phyloP scores from a whole-genome alignment of 148 eudicot genomes.

The Dysphania ambrosioides region DNA sequence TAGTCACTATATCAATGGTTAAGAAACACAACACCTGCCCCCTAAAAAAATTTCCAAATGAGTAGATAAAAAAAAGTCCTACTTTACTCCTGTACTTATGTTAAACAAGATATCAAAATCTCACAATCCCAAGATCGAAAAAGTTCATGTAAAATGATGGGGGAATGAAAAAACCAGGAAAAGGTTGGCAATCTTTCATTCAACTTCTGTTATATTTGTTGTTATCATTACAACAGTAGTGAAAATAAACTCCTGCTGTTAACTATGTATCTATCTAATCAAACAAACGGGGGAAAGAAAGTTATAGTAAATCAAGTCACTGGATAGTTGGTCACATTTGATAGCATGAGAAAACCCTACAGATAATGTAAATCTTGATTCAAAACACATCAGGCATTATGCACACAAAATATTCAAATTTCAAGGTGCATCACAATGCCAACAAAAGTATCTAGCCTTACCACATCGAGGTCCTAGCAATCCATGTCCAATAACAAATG shows the following conservation, averaged over 20 bases:
- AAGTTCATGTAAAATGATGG: not conserved
- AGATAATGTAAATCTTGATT: not conserved
- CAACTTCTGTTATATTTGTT: not conserved
- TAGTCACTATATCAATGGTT: not conserved
- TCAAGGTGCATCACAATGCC: not conserved
- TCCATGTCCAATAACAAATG: conserved; percentile 85
- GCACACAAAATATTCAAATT: not conserved
- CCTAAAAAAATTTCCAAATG: not conserved
- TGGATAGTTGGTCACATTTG: not conserved
- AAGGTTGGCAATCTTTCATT: not conserved
- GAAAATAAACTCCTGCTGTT: not conserved
- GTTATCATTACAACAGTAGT: not conserved
- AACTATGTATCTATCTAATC: not conserved
- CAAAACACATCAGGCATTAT: not conserved
- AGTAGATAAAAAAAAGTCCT: not conserved
- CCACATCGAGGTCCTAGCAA: conserved; percentile 92
- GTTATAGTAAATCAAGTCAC: not conserved
- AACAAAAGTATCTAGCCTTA: conserved; percentile 28
- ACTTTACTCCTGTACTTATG: not conserved
- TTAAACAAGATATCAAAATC: not conserved
- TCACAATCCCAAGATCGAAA: not conserved
- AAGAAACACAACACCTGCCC: not conserved
- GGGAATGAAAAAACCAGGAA: not conserved
- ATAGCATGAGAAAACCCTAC: not conserved
- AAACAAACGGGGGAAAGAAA: not conserved